Base-by-base conservation (phyloP, 306 rosid species). In the Cicer chorassanicum region DNA sequence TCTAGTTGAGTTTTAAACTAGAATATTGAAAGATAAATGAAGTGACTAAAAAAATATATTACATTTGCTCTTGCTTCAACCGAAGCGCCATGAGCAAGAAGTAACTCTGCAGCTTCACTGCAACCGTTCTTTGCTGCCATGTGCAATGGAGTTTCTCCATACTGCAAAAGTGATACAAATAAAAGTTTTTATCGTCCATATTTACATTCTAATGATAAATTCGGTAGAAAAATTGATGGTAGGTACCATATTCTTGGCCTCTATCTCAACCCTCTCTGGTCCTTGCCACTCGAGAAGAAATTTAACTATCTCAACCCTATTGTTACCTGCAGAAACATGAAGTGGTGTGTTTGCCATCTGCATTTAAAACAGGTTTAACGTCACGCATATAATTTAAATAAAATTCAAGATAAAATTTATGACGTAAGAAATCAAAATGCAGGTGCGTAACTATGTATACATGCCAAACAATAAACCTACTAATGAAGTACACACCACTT, bases 261-360 rank as follows among this genome's bases (percentile, higher is more conserved):
- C 98, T 87, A 91, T 80, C 82, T 88, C 91, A 77, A 85, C 92
- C 68, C 9, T 83, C 29, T 86, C 91, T 4, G 83, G 60, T 59
- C 97, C 98, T 82, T 84, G 88, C 90, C 86, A 90, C 63, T 82
- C 91, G 50, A 92, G 98, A 80, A 95, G 96, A 82, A 85, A 89
- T 72, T 90, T 89, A 77, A 95, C 92, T 66, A 95, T 80, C 19
- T 86, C 98, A 11, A 80, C 61, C 87, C 82, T 88, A 76, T 95
- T 89, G 77, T 90, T 75, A 69, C 98, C 99, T 8, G 98, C 91
- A 75, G 97, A 74, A 46, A 91, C 91, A 77, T 93, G 98, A 67
- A 93, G 96, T 7, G 98, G 98, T 54, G 97, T 93, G 82, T 93
- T 90, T 46, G 83, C 92, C 97, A 93, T 93, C 98, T 93, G 87